Base-by-base conservation (phyloP, 805 yeast species). In the Starmerella asiatica region DNA sequence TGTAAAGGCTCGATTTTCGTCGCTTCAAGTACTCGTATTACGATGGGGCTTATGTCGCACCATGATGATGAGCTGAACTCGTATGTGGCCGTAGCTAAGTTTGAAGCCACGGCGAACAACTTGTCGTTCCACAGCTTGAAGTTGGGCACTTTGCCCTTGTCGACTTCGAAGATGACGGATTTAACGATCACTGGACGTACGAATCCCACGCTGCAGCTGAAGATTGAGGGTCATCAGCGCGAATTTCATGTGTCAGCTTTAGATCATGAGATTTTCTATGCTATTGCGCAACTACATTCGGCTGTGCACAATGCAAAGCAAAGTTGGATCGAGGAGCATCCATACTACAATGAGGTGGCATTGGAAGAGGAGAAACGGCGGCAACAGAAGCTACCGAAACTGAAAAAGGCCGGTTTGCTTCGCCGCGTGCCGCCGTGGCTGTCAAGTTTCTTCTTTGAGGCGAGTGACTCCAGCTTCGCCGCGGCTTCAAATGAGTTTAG, bases 241-340 rank as follows among this genome's bases (percentile, higher is more conserved):
- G 48, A 48, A 21, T 52, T 58, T 21, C 50, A 53, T 21, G 43
- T 60, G 24, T 37, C 47, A 5, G 46, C 56, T 16, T 48, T 58
- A 11, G 51, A 54, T 34, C 51, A 51, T 23, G 64, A 61, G 38
- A 52, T 61, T 14, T 52, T 61, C 47, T 42, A 52, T 20, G 56
- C 54, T 3, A 37, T 60, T 9, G 52, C 61, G 15, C 52, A 52
- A 36, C 37, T 48, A 17, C 38, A 42, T 34, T 17, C 40, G 3
- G 28, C 41, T 2, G 14, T 43, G 18, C 37, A 40, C 30, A 28
- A 32, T 16, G 42, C 49, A 4, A 4, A 32, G 17, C 9, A 12
- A 3, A 15, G 18, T 18, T 39, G 34, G 41, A 26, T 31, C 4
- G 26, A 20, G 31, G 19, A 18, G 24, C 36, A 35, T 29, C 44